Evolutionary conservation across 352 stramenopile species (phyloP).

Genomic region (Plasmopara viticola): DNA sequence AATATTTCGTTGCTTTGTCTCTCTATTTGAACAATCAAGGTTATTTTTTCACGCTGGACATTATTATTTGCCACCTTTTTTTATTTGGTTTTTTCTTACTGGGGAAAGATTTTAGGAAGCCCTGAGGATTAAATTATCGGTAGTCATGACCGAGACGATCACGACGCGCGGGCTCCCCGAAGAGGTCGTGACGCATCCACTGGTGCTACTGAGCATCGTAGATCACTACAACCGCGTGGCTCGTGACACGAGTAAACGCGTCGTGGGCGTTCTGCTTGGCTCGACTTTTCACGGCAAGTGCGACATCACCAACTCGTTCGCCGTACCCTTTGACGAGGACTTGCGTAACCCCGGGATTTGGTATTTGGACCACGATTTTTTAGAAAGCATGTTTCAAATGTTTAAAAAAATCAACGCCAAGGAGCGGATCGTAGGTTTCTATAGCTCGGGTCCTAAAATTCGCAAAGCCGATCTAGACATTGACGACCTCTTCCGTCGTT

Average conservation of each 20-base stretch:
- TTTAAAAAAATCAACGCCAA: slow-evolving; percentile 96
- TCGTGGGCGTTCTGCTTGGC: slow-evolving; percentile 97
- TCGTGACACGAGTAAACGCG: slow-evolving; percentile 96
- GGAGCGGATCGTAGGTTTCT: slow-evolving; percentile 98
- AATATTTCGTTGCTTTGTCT: too few relatives aligned
- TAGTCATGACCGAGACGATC: slow-evolving; percentile 14
- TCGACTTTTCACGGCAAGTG: slow-evolving; percentile 92
- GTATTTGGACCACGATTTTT: slow-evolving; percentile 99
- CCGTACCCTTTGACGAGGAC: slow-evolving; percentile 99
- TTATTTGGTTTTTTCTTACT: slow-evolving; percentile 5
- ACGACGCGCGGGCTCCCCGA: slow-evolving; percentile 56
- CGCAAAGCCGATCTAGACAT: slow-evolving; percentile 93
- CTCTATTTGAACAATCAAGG: too few relatives aligned
- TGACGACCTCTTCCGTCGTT: slow-evolving; percentile 92
- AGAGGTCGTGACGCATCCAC: slow-evolving; percentile 96
- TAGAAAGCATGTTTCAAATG: slow-evolving; percentile 97
- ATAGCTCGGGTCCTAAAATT: slow-evolving; percentile 97
- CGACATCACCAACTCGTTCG: slow-evolving; percentile 92
- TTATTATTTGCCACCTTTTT: too few relatives aligned
- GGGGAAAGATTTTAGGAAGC: slow-evolving; percentile 21
- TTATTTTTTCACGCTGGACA: too few relatives aligned
- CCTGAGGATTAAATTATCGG: not conserved
- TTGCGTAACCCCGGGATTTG: slow-evolving; percentile 95
- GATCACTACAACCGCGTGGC: slow-evolving; percentile 99
- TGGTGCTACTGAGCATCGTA: slow-evolving; percentile 98